Evolutionary conservation across 108 stramenopile species (phyloP).

Genomic region (Nannochloropsis oceanica): DNA sequence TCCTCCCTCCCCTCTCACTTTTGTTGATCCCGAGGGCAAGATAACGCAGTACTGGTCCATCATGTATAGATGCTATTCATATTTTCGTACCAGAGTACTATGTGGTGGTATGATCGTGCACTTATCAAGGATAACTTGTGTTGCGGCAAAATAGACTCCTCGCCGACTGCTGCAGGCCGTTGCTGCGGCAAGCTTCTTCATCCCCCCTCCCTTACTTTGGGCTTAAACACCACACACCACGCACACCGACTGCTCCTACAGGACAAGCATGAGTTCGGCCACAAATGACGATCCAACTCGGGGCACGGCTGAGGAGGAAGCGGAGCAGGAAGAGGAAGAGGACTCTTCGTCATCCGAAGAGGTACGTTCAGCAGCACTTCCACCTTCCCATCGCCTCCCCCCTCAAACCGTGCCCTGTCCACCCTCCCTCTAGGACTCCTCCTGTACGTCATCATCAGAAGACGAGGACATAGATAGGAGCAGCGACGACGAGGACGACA

Average conservation of each 20-base stretch:
- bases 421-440: background rate
- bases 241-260: background rate
- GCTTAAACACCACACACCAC: no score
- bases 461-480: background rate
- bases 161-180: no score
- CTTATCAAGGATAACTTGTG: no score
- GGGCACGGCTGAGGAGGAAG: background rate
- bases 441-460: background rate
- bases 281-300: background rate
- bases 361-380: slow-evolving; percentile 4
- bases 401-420: background rate
- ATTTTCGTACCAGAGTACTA: no score
- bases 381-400: slow-evolving; percentile 3
- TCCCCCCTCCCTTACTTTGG: no score
- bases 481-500: background rate
- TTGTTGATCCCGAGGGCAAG: no score
- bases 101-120: no score
- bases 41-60: no score
- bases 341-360: background rate
- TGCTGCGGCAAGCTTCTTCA: no score
- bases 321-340: background rate
- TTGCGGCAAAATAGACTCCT: no score
- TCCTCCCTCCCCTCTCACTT: no score
- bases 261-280: background rate
- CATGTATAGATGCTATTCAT: no score